Percentiles rank a stretch among this genome's conserved stretches.
Evolutionary conservation across 2,329 filamentous ascomycete genomes (phyloP).

Genomic region (Cladophialophora immunda): DNA sequence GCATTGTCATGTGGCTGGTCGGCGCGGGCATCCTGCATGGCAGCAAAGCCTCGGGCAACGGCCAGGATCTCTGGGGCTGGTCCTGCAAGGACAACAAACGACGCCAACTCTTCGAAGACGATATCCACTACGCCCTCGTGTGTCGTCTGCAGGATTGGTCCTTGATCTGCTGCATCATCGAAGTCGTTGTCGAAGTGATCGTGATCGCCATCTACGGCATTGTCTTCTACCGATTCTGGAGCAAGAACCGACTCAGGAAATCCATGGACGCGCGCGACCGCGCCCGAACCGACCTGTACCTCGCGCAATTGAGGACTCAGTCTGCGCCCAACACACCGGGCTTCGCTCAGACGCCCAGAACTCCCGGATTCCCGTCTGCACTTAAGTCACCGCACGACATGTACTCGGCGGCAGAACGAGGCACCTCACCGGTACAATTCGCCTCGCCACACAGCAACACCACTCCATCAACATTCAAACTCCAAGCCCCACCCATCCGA

Average conservation of each 20-base stretch:
- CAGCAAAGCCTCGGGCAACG: slow-evolving; percentile 73
- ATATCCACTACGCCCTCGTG: slow-evolving; percentile 87
- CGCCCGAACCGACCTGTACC: slow-evolving; percentile 92
- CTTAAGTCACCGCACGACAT: slow-evolving; percentile 20
- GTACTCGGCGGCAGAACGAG: slow-evolving; percentile 56
- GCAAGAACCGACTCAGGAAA: slow-evolving; percentile 93
- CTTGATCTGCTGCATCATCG: slow-evolving; percentile 95
- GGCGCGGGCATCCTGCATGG: slow-evolving; percentile 86
- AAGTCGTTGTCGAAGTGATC: slow-evolving; percentile 90
- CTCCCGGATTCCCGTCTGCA: slow-evolving; percentile 49
- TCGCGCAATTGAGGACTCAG: slow-evolving; percentile 81
- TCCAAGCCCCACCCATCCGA: slow-evolving; percentile 84
- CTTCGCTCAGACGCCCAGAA: slow-evolving; percentile 74
- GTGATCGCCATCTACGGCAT: slow-evolving; percentile 92
- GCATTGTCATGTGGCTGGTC: slow-evolving; percentile 89
- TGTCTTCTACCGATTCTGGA: slow-evolving; percentile 97
- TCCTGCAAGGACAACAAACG: slow-evolving; percentile 91
- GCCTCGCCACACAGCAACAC: slow-evolving; percentile 64
- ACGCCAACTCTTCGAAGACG: slow-evolving; percentile 76
- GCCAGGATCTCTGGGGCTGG: slow-evolving; percentile 98
- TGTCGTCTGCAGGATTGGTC: slow-evolving; percentile 96
- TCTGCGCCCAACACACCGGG: slow-evolving; percentile 95
- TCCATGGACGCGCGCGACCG: slow-evolving; percentile 96
- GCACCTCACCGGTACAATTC: slow-evolving; percentile 60
- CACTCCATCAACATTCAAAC: slow-evolving; percentile 73